Base-by-base conservation (phyloP, 192 early-diverging fungal species). In the Coemansia sp. region DNA sequence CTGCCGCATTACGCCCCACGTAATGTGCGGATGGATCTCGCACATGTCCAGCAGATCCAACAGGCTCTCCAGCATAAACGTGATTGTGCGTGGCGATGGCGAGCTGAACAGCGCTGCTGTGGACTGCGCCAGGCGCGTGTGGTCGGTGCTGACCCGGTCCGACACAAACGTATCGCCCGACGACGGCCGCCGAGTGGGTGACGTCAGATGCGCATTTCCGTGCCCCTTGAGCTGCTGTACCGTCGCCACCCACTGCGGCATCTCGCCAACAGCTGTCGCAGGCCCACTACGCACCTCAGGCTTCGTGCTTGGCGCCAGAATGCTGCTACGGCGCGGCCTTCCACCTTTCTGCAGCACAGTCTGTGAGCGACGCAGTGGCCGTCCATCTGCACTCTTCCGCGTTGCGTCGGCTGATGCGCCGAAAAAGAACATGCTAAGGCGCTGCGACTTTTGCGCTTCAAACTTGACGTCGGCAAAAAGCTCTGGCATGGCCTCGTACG, bases 1-100 rank as follows among this genome's bases (percentile, higher is more conserved):
- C 74, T 96, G 92, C 22, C 85, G 77, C 47, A 94, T 66, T 35
- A 89, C 74, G 53, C 92, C 88, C 70, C 88, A 83, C 29, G 87
- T 75, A 56, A 96, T 88, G 14, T 74, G 72, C 3, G 87, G 88
- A 74, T 95, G 95, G 19, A 92, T 81, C 73, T 88, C 84, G 62
- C 90, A 90, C 7, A 85, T 76, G 50, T 87, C 82, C 57, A 98
- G 75, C 39, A 90, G 81, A 62, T 84, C 85, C 22, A 93, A 63
- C 17, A 81, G 51, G n/a, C 88, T 84, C 2, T 86, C 86, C 23
- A 98, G 64, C 50, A 95, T 77, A 15, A 87, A 84, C 3, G 87
- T 87, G 58, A 97, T 69, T 15, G 88, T 88, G 11, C 84, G 76
- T 1, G 95, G 95, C 11, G 87, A 86, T 4, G 67, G 73, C 25